A percentile compares a stretch with the other conserved stretches of the same genome.
These are phyloP conservation scores for Sungouiella blattae DNA, from an alignment of 805 yeast genomes.

Conservation along the genomic window DNA sequence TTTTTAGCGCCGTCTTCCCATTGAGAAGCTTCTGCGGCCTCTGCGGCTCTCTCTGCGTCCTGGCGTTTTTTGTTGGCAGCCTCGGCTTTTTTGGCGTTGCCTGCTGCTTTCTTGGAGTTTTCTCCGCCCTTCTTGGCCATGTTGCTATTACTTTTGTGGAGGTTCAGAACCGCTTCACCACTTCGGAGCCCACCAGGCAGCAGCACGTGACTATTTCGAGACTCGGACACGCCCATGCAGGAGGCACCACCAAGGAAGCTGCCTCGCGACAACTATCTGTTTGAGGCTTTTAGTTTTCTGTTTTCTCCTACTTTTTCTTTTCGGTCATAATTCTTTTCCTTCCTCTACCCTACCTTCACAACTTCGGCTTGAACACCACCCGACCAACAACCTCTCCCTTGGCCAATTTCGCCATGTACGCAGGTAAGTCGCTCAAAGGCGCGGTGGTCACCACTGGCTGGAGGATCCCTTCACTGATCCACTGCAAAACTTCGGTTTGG, in stretches of 20 bases:
- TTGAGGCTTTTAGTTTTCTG: too few species aligned
- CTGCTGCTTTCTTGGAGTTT: conserved; percentile 56
- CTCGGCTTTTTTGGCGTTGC: conserved; percentile 66
- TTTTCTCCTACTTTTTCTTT: neutral
- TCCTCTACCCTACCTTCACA: neutral
- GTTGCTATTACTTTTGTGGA: too few species aligned
- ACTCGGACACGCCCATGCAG: too few species aligned
- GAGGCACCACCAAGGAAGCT: too few species aligned
- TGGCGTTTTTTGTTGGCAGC: conserved; percentile 54
- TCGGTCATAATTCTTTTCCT: neutral
- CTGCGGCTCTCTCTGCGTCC: conserved; percentile 45
- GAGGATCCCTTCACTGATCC: conserved; percentile 38
- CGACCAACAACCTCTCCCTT: conserved; percentile 41
- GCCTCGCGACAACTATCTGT: too few species aligned
- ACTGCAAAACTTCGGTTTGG: conserved; percentile 40
- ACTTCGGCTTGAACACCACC: conserved; percentile 30
- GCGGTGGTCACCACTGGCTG: conserved; percentile 31
- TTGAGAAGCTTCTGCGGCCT: conserved; percentile 53
- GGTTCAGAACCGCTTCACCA: too few species aligned
- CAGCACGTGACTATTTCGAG: too few species aligned
- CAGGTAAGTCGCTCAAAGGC: conserved; percentile 34
- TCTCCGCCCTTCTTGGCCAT: conserved; percentile 34
- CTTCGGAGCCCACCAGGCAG: too few species aligned
- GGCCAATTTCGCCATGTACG: conserved; percentile 30
- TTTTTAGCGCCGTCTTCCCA: conserved; percentile 76